phyloP scores from a whole-genome alignment of 768 basidiomycete species.

The Dacryopinax primogenitus region DNA sequence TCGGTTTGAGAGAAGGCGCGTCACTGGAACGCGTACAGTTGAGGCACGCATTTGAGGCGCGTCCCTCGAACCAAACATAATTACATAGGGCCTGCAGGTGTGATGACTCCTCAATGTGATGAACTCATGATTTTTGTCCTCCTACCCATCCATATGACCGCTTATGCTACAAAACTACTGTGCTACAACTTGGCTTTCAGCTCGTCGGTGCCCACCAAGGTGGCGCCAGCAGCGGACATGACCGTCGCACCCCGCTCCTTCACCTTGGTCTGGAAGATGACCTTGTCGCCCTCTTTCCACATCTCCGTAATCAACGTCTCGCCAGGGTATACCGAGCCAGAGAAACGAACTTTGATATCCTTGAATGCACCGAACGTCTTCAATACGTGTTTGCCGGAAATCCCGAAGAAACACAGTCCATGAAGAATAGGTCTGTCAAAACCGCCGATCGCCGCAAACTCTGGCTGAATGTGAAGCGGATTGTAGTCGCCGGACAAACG shows the following conservation, averaged over 20 bases:
- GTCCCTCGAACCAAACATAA: too few species aligned
- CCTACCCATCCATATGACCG: too few species aligned
- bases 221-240: slow-evolving; percentile 70
- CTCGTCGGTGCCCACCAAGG: slow-evolving; percentile 36
- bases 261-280: slow-evolving; percentile 82
- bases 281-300: slow-evolving; percentile 91
- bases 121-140: too few species aligned
- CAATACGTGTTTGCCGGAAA: slow-evolving; percentile 82
- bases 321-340: slow-evolving; percentile 85
- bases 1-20: too few species aligned
- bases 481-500: slow-evolving; percentile 85
- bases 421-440: slow-evolving; percentile 84
- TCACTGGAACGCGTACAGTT: too few species aligned
- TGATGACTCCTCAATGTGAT: too few species aligned
- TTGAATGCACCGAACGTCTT: slow-evolving; percentile 73
- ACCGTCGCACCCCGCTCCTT: slow-evolving; percentile 69
- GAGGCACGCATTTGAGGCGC: too few species aligned
- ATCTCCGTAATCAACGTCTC: slow-evolving; percentile 92
- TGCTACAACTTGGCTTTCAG: slow-evolving; percentile 34
- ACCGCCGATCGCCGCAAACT: slow-evolving; percentile 89
- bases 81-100: too few species aligned
- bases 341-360: slow-evolving; percentile 95
- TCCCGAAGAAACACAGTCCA: slow-evolving; percentile 84
- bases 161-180: neutral
- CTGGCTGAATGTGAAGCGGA: slow-evolving; percentile 87